Base-by-base conservation (phyloP, 2,329 filamentous ascomycete species). In the Atkinsonella hypoxylon region DNA sequence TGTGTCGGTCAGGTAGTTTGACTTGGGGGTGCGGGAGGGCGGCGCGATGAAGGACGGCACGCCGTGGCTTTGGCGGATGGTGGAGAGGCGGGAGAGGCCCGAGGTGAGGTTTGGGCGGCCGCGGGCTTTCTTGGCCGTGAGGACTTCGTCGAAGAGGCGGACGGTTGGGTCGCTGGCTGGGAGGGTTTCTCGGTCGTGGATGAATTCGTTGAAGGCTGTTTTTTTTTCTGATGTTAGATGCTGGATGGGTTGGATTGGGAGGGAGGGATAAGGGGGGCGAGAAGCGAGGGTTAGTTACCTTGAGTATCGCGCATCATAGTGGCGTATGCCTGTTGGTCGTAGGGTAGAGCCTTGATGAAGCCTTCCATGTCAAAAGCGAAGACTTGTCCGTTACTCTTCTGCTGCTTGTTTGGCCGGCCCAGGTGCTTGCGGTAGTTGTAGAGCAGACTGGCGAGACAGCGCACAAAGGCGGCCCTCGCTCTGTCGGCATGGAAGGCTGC, bases 81-180 rank as follows among this genome's bases (percentile, higher is more conserved):
- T 82, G 10, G 78, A 79, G 10, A 82, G 73, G 10, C 79, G 75
- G 1, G 77, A 81, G 31, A 82, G 74, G 38, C 82, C 86, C 30
- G 78, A 76, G 48, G 83, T 81, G 52, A 89, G 71, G 4, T 77
- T 79, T 0, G 79, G 74, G 34, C 82, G 82, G 22, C 86, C 85
- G 47, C 78, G 75, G 30, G 76, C 75, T 62, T 78, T 80, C 71
- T 93, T 93, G 32, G 86, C 85, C 48, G 91, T 73, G 59, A 93
- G 87, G 59, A 93, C 82, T 64, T 90, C 85, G 64, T 93, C 87
- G 59, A 93, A 93, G 1, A 93, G 76, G 51, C 85, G 84, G 59
- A 91, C 81, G 2, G 75, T 67, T 0, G 85, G 77, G 55, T 86
- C 76, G 8, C 79, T 74, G 0, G 79, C 66, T 2, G 79, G 72